phyloP scores from a whole-genome alignment of 768 basidiomycete species.

The Leccinum imitatum region DNA sequence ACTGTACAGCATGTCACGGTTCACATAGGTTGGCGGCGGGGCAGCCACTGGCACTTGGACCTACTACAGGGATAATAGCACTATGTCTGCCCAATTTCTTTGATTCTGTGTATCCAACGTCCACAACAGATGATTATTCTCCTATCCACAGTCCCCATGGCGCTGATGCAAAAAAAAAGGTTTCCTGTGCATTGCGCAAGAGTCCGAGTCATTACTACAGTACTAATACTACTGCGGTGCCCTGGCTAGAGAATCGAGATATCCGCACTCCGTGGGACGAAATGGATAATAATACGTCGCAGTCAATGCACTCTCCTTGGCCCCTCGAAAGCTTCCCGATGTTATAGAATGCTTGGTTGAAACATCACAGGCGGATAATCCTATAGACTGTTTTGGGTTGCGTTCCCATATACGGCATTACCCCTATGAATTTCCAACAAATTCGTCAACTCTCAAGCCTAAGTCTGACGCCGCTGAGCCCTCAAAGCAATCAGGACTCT shows the following conservation, averaged over 20 bases:
- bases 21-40: conserved; percentile 3
- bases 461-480: neutral
- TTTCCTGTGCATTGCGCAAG: conserved; percentile 1
- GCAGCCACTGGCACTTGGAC: neutral
- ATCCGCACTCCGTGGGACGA: neutral
- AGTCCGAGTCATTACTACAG: neutral
- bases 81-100: neutral
- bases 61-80: neutral
- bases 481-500: conserved; percentile 17
- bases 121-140: neutral
- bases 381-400: conserved; percentile 3
- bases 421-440: conserved; percentile 11
- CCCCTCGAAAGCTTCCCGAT: neutral
- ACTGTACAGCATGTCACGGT: conserved; percentile 12
- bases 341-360: neutral
- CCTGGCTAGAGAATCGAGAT: neutral
- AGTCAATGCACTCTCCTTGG: neutral
- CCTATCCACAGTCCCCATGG: neutral
- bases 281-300: neutral
- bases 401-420: conserved; percentile 13
- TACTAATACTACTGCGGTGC: conserved; percentile 8
- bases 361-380: conserved; percentile 9
- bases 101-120: neutral
- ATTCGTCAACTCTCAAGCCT: neutral
- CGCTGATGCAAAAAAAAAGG: conserved; percentile 3